phyloP scores from a whole-genome alignment of 1,284 basidiomycete species.

The Pascua sp. region DNA sequence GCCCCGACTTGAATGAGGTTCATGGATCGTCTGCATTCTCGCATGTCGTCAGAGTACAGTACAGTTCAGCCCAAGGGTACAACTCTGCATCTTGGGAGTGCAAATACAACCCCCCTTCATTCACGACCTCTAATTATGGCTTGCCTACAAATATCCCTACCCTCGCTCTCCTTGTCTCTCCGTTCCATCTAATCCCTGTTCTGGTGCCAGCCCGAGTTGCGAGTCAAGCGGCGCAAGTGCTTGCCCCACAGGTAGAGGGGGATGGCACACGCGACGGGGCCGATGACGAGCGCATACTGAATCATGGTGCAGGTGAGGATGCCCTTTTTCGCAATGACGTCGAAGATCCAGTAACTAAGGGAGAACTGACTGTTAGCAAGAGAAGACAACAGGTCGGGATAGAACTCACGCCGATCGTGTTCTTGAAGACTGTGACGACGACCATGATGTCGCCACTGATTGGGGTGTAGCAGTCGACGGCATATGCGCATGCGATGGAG shows the following conservation, averaged over 20 bases:
- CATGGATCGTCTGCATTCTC: too few species aligned
- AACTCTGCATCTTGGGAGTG: too few species aligned
- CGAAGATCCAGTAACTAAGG: slow-evolving; percentile 16
- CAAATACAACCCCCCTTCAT: too few species aligned
- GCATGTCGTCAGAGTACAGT: too few species aligned
- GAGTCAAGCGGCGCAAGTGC: slow-evolving; percentile 9
- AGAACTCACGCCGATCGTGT: slow-evolving; percentile 6
- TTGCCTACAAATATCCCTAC: too few species aligned
- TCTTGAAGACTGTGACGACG: slow-evolving; percentile 17
- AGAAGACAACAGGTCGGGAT: too few species aligned
- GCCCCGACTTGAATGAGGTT: too few species aligned
- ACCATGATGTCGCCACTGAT: slow-evolving; percentile 19
- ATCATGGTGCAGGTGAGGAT: slow-evolving; percentile 10
- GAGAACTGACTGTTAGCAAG: slow-evolving; percentile 2
- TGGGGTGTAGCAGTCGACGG: slow-evolving; percentile 19
- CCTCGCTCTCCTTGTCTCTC: too few species aligned
- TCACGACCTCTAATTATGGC: too few species aligned
- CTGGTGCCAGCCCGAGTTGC: slow-evolving; percentile 13
- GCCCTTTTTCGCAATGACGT: slow-evolving; percentile 2
- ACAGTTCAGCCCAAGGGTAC: too few species aligned
- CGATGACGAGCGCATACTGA: slow-evolving; percentile 10
- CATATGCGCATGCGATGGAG: slow-evolving; percentile 14
- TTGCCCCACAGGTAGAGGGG: slow-evolving; percentile 20
- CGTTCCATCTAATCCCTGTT: background rate
- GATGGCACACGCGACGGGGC: slow-evolving; percentile 8